Evolutionary conservation across 2,329 filamentous ascomycete species (phyloP), one percentile per base, ranked within the genome.

Genomic region (Penicillium vulpinum): DNA sequence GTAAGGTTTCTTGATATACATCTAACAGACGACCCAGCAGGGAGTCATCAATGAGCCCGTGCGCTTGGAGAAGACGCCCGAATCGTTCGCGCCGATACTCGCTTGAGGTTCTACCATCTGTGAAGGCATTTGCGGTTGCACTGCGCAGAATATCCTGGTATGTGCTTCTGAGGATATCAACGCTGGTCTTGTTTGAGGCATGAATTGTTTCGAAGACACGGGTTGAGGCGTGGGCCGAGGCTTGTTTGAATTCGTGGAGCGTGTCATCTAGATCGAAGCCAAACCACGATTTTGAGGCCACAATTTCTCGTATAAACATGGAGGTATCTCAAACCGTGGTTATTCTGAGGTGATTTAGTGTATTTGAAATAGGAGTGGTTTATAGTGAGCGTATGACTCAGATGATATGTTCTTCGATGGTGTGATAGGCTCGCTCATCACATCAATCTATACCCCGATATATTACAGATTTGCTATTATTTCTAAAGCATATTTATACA

Each of bases 261-360:
- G 78, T 80, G 59, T 81, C 78, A 54, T 81, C 79, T 6, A 82
- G 73, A 39, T 81, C 79, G 51, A 82, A 81, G 1, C 74, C 77
- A 36, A 79, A 72, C 76, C 78, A 81, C 1, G 51, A 33, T 54
- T 65, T 66, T 26, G 46, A 50, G 18, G 15, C 15, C 16, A 66
- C 73, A 70, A 35, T 77, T 26, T 41, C 40, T 39, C 29, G 51
- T 7, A 61, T 18, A 51, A 18, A 21, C 41, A 48, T 53, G 16
- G 28, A 31, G 18, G 13, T 33, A 21, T 16, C 16, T 22, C 8
- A 22, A 13, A 13, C 2, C 0, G 28, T 33, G 18, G 4, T 2
- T 10, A 46, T 22, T 33, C 13, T 10, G 5, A 2, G 2, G 7
- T 16, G 13, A 16, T 9, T 21, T 45, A 4, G 26, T 21, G 13